Base-by-base conservation (phyloP, 371 early-diverging fungal genomes). In the Mortierella sp. region DNA sequence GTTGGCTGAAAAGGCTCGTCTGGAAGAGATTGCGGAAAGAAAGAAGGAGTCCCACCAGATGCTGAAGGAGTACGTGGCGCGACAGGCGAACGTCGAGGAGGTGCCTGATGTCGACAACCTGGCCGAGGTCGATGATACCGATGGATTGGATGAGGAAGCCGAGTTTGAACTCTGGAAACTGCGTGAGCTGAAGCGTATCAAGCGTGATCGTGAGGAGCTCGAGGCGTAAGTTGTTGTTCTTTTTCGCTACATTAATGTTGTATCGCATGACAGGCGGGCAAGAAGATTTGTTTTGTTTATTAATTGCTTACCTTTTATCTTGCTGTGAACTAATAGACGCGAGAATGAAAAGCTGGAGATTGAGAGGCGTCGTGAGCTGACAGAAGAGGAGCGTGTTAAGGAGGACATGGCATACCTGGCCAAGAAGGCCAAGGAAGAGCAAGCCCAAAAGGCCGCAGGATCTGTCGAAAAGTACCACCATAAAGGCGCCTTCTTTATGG, bases 91-190 rank as follows among this genome's bases (percentile, higher is more conserved):
- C 63, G 88, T 84, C 58, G 91, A 89, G 71, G 89, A 89, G 74
- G 81, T 83, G 11, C 83, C 82, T 14, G 82, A 88, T 83, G 60
- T 80, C 21, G 80, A 86, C 29, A 81, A 81, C 27, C 56, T 83
- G 10, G 72, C 72, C 8, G 93, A 91, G 46, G 93, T 97, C 0
- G 98, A 98, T 87, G 99, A 99, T 89, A 97, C 97, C 0, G 99
- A 99, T 88, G 95, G 93, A 29, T 54, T 95, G 14, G 95, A 98
- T 79, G 95, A 95, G 75, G 95, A 94, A 48, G 97, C 94, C 6
- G 99, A 99, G 86, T 96, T 93, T 85, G 95, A 94, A 70, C 94
- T 94, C 0, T 99, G 99, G 99, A 96, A 95, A 84, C 89, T 96
- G n/a, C 95, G 99, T 77, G 98, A 99, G 84, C 88, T 98, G 72